Evolutionary conservation across 2,329 filamentous ascomycete genomes (phyloP).

Genomic region (Metarhizium album): DNA sequence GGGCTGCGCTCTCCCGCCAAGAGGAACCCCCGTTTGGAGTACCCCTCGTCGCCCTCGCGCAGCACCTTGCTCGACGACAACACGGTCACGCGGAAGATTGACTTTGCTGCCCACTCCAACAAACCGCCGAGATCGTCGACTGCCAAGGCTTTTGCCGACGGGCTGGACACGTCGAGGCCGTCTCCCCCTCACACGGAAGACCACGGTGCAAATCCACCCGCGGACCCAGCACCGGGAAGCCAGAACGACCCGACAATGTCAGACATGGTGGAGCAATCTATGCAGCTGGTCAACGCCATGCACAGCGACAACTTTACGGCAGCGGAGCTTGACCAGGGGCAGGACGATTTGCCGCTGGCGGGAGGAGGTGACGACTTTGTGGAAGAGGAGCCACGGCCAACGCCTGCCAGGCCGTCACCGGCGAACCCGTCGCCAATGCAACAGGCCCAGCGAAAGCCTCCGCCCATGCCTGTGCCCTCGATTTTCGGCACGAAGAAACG

Average conservation of each 20-base stretch:
- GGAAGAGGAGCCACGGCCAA: neutral
- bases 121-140: constrained; percentile 3
- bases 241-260: constrained; percentile 18
- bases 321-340: constrained; percentile 6
- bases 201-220: constrained; percentile 7
- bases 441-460: neutral
- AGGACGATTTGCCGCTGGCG: constrained; percentile 8
- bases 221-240: constrained; percentile 12
- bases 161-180: constrained; percentile 10
- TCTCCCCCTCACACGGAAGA: constrained; percentile 13
- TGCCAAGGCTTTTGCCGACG: constrained; percentile 14
- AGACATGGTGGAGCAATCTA: constrained; percentile 29
- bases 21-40: constrained; percentile 46
- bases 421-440: neutral
- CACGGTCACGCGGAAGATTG: constrained; percentile 41
- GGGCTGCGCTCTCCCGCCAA: constrained; percentile 49
- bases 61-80: constrained; percentile 24
- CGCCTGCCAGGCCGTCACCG: neutral
- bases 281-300: constrained; percentile 29
- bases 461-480: neutral
- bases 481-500: constrained; percentile 1
- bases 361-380: constrained; percentile 7
- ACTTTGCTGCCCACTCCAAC: constrained; percentile 31
- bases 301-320: constrained; percentile 10
- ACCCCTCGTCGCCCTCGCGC: constrained; percentile 37